A percentile compares a stretch with the other conserved stretches of the same genome.
These are phyloP conservation scores for Pleoardoris graminearum DNA, from an alignment of 2,329 filamentous ascomycete species.

Conservation along the genomic window DNA sequence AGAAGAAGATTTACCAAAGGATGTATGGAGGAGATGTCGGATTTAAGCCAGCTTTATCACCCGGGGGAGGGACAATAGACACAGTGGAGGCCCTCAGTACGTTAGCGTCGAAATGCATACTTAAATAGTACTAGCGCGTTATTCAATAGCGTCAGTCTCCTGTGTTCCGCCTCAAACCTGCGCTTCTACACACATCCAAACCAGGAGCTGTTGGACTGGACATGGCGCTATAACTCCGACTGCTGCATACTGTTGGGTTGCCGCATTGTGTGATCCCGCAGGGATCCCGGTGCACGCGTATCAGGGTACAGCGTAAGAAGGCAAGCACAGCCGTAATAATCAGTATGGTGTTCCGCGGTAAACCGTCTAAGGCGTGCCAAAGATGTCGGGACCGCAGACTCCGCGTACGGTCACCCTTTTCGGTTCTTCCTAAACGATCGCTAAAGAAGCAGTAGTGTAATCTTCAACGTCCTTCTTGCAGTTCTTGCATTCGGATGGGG, in stretches of 20 bases:
- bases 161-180: too few species aligned
- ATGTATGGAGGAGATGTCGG: background rate
- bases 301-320: too few species aligned
- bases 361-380: conserved; percentile 24
- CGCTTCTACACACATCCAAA: too few species aligned
- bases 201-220: too few species aligned
- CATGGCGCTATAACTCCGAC: too few species aligned
- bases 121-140: background rate
- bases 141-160: background rate
- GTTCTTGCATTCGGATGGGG: conserved; percentile 25
- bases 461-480: conserved; percentile 24
- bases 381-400: conserved; percentile 24
- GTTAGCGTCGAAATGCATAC: conserved; percentile 6
- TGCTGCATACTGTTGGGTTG: too few species aligned
- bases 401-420: conserved; percentile 13
- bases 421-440: background rate
- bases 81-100: background rate
- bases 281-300: too few species aligned
- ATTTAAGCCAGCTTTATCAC: background rate
- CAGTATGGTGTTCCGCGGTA: conserved; percentile 21
- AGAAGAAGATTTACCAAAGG: too few species aligned
- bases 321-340: too few species aligned
- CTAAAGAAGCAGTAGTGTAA: conserved; percentile 27
- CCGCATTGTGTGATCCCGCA: too few species aligned
- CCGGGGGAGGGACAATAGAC: too few species aligned